Base-by-base conservation (phyloP, 2,329 filamentous ascomycete species). In the Orbilia brochopaga region DNA sequence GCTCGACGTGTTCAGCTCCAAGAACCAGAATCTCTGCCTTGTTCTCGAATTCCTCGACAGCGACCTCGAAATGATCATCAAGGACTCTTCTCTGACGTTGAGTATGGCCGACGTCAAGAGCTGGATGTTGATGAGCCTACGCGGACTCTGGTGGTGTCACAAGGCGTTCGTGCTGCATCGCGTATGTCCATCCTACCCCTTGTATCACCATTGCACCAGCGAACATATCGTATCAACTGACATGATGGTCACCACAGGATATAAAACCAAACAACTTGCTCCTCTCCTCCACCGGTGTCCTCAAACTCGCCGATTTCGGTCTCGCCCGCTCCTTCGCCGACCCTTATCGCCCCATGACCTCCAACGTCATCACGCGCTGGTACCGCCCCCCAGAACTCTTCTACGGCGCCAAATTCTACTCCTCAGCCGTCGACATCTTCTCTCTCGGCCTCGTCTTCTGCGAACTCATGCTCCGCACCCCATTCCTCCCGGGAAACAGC, bases 231-330 rank as follows among this genome's bases (percentile, higher is more conserved):
- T 4, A 57, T 23, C 24, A 10, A 23, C 19, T 21, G 24, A 51
- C n/a, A 40, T 58, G n/a, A 44, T n/a, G 11, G 17, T 44, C 3
- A 40, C 30, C 46, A 10, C 35, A 76, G 75, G 94, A 99, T 83
- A 97, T 99, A 83, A 99, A 99, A 81, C 93, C 93, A 53, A 97
- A 97, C 85, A 99, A 99, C 82, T 82, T 97, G 80, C 84, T 99
- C 69, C 96, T 99, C 76, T 92, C 92, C 21, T 90, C 91, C 46
- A 90, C 96, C 78, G 93, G 94, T 54, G 90, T 93, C 78, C 87
- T 99, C 78, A 97, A 97, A 80, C 86, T 99, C 56, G 94, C 93
- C 37, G 94, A 99, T 88, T 99, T 99, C 77, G 94, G 94, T 84
- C 87, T 99, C 35, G 94, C 94, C 4, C 85, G 94, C 74, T 86